Conservation (phyloP, 345 rosid genomes). For the Heritiera littoralis region DNA sequence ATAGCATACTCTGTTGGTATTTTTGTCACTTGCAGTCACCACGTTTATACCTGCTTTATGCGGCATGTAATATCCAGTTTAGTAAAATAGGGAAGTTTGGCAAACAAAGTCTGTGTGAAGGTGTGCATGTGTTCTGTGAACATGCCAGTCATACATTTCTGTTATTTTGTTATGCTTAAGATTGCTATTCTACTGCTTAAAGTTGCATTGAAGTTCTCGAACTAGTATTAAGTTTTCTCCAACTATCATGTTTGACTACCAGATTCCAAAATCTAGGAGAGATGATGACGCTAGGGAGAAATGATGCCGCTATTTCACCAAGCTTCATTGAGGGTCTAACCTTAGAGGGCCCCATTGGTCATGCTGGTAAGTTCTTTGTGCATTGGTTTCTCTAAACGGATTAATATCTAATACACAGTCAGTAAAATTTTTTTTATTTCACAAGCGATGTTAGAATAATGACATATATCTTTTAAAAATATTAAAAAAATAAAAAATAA, state of each 20-base stretch:
- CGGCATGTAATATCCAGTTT: background rate
- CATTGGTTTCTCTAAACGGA: background rate
- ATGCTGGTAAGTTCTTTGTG: slow-evolving; percentile 49
- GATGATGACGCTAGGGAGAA: slow-evolving; percentile 93
- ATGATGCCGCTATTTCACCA: slow-evolving; percentile 82
- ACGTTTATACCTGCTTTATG: background rate
- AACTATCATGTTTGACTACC: slow-evolving; percentile 16
- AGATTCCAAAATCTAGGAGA: slow-evolving; percentile 95
- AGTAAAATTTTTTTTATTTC: too few relatives aligned
- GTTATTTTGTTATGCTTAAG: background rate
- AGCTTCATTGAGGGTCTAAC: slow-evolving; percentile 90
- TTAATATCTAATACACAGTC: too few relatives aligned
- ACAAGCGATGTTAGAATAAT: too few relatives aligned
- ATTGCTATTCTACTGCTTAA: background rate
- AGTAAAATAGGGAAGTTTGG: background rate
- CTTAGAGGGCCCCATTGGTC: slow-evolving; percentile 86
- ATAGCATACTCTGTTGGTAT: background rate
- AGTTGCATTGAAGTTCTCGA: slow-evolving; percentile 4
- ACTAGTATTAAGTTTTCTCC: background rate
- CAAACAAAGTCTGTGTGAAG: background rate
- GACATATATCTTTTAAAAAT: too few relatives aligned
- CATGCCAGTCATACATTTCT: background rate
- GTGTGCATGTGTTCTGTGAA: background rate
- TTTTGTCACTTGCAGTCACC: background rate
- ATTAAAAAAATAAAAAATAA: too few relatives aligned